Base-by-base conservation (phyloP, 352 stramenopile species). In the Globisporangium megalacanthum region DNA sequence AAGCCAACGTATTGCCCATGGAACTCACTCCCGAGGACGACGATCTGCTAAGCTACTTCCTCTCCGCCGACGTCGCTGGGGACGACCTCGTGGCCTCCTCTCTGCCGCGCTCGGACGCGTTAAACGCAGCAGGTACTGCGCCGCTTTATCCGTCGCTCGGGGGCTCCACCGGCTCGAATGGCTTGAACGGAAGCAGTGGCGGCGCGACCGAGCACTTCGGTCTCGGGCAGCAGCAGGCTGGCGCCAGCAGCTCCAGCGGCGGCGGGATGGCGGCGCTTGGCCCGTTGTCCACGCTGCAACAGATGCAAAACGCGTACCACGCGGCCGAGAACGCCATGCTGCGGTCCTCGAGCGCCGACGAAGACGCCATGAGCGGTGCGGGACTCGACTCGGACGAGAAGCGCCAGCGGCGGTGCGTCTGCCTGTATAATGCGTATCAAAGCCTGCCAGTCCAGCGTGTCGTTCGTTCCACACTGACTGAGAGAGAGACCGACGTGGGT, bases 31-130 rank as follows among this genome's bases (percentile, higher is more conserved):
- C 80, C 7, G 85, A 95, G 68, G 85, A 95, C 54, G 85, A 95
- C 60, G 83, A 95, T 56, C 65, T 95, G 50, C 70, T 95, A 29
- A 92, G 81, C 69, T 95, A 92, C 70, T 95, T 93, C 62, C 70
- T 93, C 33, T 86, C 83, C 13, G 79, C 78, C 9, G 81, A 92
- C 61, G 81, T 94, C 11, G 69, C 74, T 37, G 56, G 70, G 7
- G 80, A 93, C 33, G 68, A 88, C 31, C 66, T 77, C 31, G 72
- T 67, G 22, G 54, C 75, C 47, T 35, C 49, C 20, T 42, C 69
- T 19, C 62, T 73, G 44, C 49, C 48, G 19, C 51, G 64, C 46
- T 50, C 66, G 1, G 60, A 72, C 44, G 56, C 68, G 33, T 37
- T 62, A 36, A 67, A 54, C 41, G 47, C 46, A 0, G 22, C 53